Evolutionary conservation across 306 rosid genomes (phyloP), one percentile per base, ranked within the genome.

Genomic region (Lablab purpureus): DNA sequence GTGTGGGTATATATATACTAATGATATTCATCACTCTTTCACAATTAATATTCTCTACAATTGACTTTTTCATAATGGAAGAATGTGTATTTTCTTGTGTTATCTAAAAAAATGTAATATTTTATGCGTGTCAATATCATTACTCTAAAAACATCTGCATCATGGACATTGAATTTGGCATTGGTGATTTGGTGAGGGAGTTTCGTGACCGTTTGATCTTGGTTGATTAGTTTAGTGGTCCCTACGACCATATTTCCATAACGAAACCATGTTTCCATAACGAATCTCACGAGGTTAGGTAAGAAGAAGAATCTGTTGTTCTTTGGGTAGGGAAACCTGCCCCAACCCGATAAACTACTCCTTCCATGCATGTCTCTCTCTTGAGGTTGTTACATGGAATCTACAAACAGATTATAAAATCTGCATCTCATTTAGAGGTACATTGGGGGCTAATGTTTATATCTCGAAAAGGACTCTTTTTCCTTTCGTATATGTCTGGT

Each of bases 271-370:
- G 64, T 65, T 52, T 75, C 58, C 25, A 18, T 85, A 84, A 71
- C 78, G 76, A 74, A 74, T 70, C 84, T 66, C 41, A 82, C 85
- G 88, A 85, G 89, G 83, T 82, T 66, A 50, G 78, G 47, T 56
- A 63, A 76, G 71, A 81, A 80, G 76, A 81, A 80, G 89, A 87
- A 87, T 85, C 60, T 85, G 76, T 76, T 85, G 82, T 81, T 72
- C 67, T 77, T 80, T 71, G 76, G 94, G 83, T 76, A 72, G 88
- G 87, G 82, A 71, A 66, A 92, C 93, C 97, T 90, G 84, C 91
- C 80, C 88, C 83, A 81, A 82, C 75, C 80, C 78, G 73, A 67
- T 65, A 81, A 90, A 87, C 91, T 19, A 84, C 86, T 90, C 89
- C 88, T 59, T 81, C 63, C 62, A 34, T 82, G 28, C 82, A 76